Evolutionary conservation across 2,329 filamentous ascomycete species (phyloP).

Genomic region (Karstenula rhodostoma): DNA sequence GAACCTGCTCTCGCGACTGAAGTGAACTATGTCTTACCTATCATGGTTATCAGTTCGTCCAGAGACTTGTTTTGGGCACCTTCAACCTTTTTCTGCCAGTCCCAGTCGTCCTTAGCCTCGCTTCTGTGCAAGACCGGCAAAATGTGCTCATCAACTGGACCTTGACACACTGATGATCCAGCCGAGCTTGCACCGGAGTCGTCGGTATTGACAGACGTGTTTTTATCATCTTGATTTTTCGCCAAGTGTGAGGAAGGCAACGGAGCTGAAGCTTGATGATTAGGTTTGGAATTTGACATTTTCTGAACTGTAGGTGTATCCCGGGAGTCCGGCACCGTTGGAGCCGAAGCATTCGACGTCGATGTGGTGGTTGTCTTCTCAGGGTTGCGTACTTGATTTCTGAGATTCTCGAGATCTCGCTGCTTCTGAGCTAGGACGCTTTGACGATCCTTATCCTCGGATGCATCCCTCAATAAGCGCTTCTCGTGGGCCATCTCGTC

Average conservation of each 20-base stretch:
- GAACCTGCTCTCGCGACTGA: too few relatives aligned
- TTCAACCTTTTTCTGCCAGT: slow-evolving; percentile 64
- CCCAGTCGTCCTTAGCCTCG: slow-evolving; percentile 64
- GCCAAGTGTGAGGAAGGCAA: too few relatives aligned
- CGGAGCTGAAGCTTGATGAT: too few relatives aligned
- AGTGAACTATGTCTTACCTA: slow-evolving; percentile 54
- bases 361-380: not conserved
- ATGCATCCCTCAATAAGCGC: slow-evolving; percentile 53
- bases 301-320: too few relatives aligned
- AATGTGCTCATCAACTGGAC: too few relatives aligned
- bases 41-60: slow-evolving; percentile 73
- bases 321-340: not conserved
- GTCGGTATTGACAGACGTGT: not conserved
- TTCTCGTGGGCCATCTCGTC: slow-evolving; percentile 63
- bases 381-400: not conserved
- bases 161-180: too few relatives aligned
- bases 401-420: slow-evolving; percentile 56
- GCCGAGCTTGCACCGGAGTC: not conserved
- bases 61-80: slow-evolving; percentile 62
- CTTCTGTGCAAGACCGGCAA: slow-evolving; percentile 27
- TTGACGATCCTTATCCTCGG: slow-evolving; percentile 56
- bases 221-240: too few relatives aligned
- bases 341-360: not conserved
- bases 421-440: slow-evolving; percentile 57
- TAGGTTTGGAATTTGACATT: too few relatives aligned